A percentile compares a stretch with the other conserved stretches of the same genome.
Conservation (phyloP, 2,329 filamentous ascomycete species). For the Neocucurbitaria cava region DNA sequence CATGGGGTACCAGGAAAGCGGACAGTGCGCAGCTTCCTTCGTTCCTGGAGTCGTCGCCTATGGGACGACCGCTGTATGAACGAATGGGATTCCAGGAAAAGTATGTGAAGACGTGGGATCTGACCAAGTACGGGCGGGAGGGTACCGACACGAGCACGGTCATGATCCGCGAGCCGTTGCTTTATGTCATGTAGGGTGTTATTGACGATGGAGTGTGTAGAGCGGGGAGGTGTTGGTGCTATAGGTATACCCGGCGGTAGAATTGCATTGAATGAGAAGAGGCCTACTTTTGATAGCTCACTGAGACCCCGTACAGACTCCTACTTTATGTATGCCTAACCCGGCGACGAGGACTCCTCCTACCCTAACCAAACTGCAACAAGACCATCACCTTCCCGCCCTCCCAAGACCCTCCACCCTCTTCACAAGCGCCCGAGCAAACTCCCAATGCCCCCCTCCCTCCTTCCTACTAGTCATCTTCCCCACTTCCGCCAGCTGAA, state of each 20-base stretch:
- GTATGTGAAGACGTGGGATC: slow-evolving; percentile 30
- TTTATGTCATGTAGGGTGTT: neutral
- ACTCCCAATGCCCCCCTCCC: neutral
- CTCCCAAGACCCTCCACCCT: neutral
- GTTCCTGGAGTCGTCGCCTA: slow-evolving; percentile 52
- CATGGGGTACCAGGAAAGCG: slow-evolving; percentile 50
- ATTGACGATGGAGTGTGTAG: neutral
- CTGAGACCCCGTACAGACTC: neutral
- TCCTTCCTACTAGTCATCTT: neutral
- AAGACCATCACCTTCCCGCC: slow-evolving; percentile 1
- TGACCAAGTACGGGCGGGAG: slow-evolving; percentile 37
- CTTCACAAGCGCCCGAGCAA: slow-evolving; percentile 9
- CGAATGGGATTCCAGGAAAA: slow-evolving; percentile 36
- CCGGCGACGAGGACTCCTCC: neutral
- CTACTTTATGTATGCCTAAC: neutral
- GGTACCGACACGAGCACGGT: slow-evolving; percentile 36
- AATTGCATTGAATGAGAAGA: neutral
- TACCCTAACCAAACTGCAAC: neutral
- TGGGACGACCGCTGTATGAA: slow-evolving; percentile 51
- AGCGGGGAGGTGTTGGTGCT: neutral
- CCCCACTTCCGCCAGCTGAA: slow-evolving; percentile 1
- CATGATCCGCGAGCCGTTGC: slow-evolving; percentile 37
- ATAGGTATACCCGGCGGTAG: neutral
- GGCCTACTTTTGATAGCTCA: neutral
- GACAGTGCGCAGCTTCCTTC: slow-evolving; percentile 49